These are phyloP conservation scores for Xylaria sp. DNA, from an alignment of 2,329 filamentous ascomycete genomes.

Conservation along the genomic window DNA sequence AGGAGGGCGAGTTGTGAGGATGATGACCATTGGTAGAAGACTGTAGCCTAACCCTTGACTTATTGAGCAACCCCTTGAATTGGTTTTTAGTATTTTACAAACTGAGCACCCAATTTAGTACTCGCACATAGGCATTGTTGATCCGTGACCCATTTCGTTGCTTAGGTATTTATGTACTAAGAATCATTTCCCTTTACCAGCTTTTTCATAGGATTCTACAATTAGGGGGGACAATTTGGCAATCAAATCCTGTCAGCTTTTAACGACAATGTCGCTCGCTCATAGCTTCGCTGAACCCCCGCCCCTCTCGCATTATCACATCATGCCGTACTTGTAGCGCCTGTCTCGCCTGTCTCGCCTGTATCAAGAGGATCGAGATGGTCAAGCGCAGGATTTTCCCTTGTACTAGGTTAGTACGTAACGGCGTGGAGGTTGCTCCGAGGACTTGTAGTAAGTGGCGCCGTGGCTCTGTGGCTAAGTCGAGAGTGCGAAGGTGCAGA, in stretches of 20 bases:
- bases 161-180: neutral
- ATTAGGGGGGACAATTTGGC: neutral
- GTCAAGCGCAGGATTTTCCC: neutral
- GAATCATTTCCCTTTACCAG: too few relatives aligned
- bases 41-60: neutral
- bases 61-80: neutral
- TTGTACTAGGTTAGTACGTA: neutral
- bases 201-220: neutral
- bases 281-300: neutral
- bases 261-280: neutral
- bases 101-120: neutral
- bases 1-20: slow-evolving; percentile 7
- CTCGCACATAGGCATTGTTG: neutral
- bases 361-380: too few relatives aligned
- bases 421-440: slow-evolving; percentile 21
- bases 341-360: too few relatives aligned
- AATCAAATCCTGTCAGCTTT: neutral
- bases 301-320: neutral
- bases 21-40: slow-evolving; percentile 16
- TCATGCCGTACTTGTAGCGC: neutral
- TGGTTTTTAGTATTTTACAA: neutral
- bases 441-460: neutral
- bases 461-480: neutral
- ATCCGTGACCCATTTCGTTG: neutral
- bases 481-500: neutral